Conservation (phyloP, 495 filamentous ascomycete genomes). For the Niebla homalea region DNA sequence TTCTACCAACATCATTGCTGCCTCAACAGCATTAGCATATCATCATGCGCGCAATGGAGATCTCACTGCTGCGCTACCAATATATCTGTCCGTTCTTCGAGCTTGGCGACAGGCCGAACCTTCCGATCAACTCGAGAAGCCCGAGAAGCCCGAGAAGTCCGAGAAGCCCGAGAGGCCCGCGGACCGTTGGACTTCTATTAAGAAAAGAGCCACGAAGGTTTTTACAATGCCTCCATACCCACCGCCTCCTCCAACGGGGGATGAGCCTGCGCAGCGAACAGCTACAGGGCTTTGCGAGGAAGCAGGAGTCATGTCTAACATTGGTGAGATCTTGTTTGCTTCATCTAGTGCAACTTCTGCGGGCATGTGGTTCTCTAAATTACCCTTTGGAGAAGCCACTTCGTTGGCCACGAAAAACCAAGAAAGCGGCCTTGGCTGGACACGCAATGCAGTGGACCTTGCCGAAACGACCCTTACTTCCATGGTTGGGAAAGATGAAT, state of each 20-base stretch:
- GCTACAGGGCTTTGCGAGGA: slow-evolving; percentile 60
- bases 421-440: slow-evolving; percentile 69
- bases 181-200: background rate
- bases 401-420: slow-evolving; percentile 16
- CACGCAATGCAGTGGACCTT: slow-evolving; percentile 63
- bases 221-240: slow-evolving; percentile 49
- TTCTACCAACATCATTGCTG: slow-evolving; percentile 57
- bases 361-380: background rate
- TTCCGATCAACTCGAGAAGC: slow-evolving; percentile 4
- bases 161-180: background rate
- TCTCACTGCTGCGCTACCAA: slow-evolving; percentile 56
- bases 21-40: slow-evolving; percentile 63
- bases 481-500: slow-evolving; percentile 24
- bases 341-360: slow-evolving; percentile 25
- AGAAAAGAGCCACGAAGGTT: slow-evolving; percentile 27
- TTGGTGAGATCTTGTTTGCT: slow-evolving; percentile 86
- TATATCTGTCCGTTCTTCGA: slow-evolving; percentile 72
- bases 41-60: slow-evolving; percentile 58
- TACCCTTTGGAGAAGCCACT: slow-evolving; percentile 5
- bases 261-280: slow-evolving; percentile 46
- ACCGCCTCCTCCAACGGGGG: slow-evolving; percentile 47
- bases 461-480: slow-evolving; percentile 31
- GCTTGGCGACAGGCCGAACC: slow-evolving; percentile 40
- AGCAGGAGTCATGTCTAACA: slow-evolving; percentile 72
- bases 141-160: background rate